Evolutionary conservation across 495 filamentous ascomycete species (phyloP).

Genomic region (Penicillium dipodomyicola): DNA sequence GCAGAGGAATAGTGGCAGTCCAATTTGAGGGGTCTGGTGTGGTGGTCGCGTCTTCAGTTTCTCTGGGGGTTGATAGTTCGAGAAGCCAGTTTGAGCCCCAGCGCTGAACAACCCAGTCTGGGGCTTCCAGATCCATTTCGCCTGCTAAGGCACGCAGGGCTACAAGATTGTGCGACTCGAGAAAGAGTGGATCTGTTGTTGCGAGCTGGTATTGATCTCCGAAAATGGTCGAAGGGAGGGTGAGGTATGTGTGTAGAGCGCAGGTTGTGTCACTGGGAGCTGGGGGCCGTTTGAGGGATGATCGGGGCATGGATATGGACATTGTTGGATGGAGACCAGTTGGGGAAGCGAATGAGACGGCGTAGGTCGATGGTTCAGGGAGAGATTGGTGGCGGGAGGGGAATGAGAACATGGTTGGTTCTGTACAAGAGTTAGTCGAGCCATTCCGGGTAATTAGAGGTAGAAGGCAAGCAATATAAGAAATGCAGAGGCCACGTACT

Average conservation of each 20-base stretch:
- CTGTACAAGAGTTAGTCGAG: conserved; percentile 33
- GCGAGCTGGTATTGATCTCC: conserved; percentile 82
- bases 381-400: conserved; percentile 75
- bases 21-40: conserved; percentile 39
- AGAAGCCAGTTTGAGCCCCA: conserved; percentile 84
- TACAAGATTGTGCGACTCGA: conserved; percentile 71
- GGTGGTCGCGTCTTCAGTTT: conserved; percentile 15
- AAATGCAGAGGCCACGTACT: conserved; percentile 46
- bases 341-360: conserved; percentile 58
- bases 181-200: conserved; percentile 62
- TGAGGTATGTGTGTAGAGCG: conserved; percentile 77
- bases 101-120: conserved; percentile 68
- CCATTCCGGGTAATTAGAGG: neutral
- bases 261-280: conserved; percentile 51
- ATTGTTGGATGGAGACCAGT: conserved; percentile 89
- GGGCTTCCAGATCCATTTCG: conserved; percentile 90
- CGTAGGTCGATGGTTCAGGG: conserved; percentile 43
- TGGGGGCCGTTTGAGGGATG: conserved; percentile 33
- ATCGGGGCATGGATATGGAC: conserved; percentile 49
- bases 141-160: conserved; percentile 66
- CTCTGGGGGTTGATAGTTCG: conserved; percentile 58
- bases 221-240: conserved; percentile 81
- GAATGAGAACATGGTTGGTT: conserved; percentile 83
- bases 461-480: too few relatives aligned
- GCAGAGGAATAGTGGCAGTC: conserved; percentile 79